Conservation (phyloP, 352 stramenopile genomes). For the Phytophthora pistaciae region DNA sequence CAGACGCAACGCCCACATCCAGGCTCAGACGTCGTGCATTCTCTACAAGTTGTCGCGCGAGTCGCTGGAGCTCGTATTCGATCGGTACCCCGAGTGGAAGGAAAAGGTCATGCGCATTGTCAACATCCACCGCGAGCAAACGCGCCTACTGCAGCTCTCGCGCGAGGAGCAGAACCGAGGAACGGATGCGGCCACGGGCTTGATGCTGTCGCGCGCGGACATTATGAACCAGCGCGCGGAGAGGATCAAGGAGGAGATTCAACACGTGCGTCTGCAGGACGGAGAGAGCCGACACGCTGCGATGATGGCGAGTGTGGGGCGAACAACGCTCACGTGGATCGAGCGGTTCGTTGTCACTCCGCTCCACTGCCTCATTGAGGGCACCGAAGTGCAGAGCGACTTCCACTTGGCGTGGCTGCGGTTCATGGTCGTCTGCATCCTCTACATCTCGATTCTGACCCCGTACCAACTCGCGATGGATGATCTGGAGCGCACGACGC, state of each 20-base stretch:
- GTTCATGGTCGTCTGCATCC: constrained; percentile 33
- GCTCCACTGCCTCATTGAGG: constrained; percentile 23
- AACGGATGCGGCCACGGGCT: constrained; percentile 15
- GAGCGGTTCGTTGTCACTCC: not conserved
- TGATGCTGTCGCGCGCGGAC: constrained; percentile 23
- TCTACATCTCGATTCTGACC: constrained; percentile 54
- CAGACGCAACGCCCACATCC: constrained; percentile 53
- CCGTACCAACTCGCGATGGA: constrained; percentile 61
- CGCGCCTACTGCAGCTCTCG: constrained; percentile 35
- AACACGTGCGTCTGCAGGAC: constrained; percentile 11
- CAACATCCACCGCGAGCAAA: constrained; percentile 61
- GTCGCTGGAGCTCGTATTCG: constrained; percentile 73
- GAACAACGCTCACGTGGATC: constrained; percentile 8
- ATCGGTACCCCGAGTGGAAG: constrained; percentile 75
- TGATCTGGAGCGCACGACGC: constrained; percentile 25
- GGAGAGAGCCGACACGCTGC: not conserved
- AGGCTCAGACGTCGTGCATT: constrained; percentile 64
- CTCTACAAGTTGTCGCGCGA: constrained; percentile 66
- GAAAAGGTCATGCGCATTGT: constrained; percentile 72
- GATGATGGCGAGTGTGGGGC: not conserved
- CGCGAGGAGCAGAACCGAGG: constrained; percentile 18
- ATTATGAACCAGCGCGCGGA: constrained; percentile 36
- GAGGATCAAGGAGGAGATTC: constrained; percentile 20
- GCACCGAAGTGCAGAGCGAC: constrained; percentile 47
- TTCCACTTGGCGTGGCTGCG: constrained; percentile 57